Evolutionary conservation across 2,329 filamentous ascomycete species (phyloP), one percentile per base, ranked within the genome.

Genomic region (Ustilaginoidea virens): DNA sequence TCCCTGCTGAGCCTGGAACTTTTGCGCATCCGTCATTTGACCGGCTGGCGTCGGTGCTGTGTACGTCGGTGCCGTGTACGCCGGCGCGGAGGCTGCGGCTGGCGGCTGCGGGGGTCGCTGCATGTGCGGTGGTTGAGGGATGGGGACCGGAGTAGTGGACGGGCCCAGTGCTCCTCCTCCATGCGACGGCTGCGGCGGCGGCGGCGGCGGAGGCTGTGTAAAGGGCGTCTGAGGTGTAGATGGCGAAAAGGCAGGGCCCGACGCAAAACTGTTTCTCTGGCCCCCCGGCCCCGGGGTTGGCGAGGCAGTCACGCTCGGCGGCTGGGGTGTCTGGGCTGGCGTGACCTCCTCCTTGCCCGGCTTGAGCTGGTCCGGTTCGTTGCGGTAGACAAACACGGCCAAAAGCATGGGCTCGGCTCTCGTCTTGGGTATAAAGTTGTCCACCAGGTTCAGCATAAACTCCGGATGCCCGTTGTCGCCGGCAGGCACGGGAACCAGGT

Each of bases 381-480:
- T 75, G 20, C 80, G 72, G 37, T 92, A 81, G 4, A 94, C 82
- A 37, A 96, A 79, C 1, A 87, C 80, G 14, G 86, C 71, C 7
- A 96, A 61, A 20, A 98, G 60, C 56, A 90, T 72, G 1, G 81
- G 74, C 39, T 92, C 78, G 0, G 73, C 62, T 11, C 80, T 67
- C 2, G 69, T 68, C 33, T 70, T 66, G 25, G 86, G 80, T 18
- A 94, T 69, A 17, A 71, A 70, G 48, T 86, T 86, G 41, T 87
- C 79, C 37, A 82, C 76, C n/a, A 96, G 66, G 44, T 92, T 80
- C 35, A 83, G 70, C 51, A 94, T 73, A 43, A 94, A 93, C 36
- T 86, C 80, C 0, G 90, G 87, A 24, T 87, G 69, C 28, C 68
- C 69, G 19, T 61, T 63, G 16, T 70, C 63, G 16, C 81, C 83